phyloP scores from a whole-genome alignment of 768 basidiomycete species.

The Phylloporus sp. region DNA sequence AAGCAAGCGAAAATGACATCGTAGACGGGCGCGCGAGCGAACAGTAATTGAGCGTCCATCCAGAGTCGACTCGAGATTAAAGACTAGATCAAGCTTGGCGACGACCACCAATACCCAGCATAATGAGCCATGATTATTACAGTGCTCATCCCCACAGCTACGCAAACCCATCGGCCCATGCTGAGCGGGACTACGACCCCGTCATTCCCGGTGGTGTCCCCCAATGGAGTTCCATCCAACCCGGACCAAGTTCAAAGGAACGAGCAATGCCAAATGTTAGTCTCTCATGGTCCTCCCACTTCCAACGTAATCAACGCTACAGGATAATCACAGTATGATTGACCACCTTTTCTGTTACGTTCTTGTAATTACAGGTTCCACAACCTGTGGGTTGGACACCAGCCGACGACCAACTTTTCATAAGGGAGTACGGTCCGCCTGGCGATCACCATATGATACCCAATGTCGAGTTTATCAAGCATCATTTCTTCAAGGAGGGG shows the following conservation, averaged over 20 bases:
- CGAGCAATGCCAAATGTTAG: slow-evolving; percentile 32
- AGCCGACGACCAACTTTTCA: slow-evolving; percentile 69
- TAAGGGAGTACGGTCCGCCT: slow-evolving; percentile 39
- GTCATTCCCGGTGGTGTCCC: slow-evolving; percentile 21
- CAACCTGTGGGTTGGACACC: slow-evolving; percentile 61
- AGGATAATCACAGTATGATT: slow-evolving; percentile 25
- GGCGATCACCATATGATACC: slow-evolving; percentile 46
- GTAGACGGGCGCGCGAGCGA: slow-evolving; percentile 20
- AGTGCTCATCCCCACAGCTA: slow-evolving; percentile 11
- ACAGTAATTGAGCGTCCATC: too few relatives aligned
- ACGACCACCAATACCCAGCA: slow-evolving; percentile 22
- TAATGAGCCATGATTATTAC: slow-evolving; percentile 22
- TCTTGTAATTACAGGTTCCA: slow-evolving; percentile 49
- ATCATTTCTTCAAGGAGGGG: slow-evolving; percentile 88
- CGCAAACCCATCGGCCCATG: slow-evolving; percentile 10
- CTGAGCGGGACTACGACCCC: slow-evolving; percentile 30
- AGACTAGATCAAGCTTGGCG: too few relatives aligned
- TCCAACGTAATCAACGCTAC: slow-evolving; percentile 10
- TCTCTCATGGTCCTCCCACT: slow-evolving; percentile 15
- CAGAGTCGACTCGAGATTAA: too few relatives aligned
- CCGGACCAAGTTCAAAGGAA: slow-evolving; percentile 24
- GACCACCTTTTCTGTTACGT: slow-evolving; percentile 18
- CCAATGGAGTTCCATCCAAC: slow-evolving; percentile 18
- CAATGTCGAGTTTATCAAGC: slow-evolving; percentile 74
- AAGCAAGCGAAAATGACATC: slow-evolving; percentile 19